Evolutionary conservation across 768 basidiomycete genomes (phyloP).

Genomic region (Naganishia antarctica): DNA sequence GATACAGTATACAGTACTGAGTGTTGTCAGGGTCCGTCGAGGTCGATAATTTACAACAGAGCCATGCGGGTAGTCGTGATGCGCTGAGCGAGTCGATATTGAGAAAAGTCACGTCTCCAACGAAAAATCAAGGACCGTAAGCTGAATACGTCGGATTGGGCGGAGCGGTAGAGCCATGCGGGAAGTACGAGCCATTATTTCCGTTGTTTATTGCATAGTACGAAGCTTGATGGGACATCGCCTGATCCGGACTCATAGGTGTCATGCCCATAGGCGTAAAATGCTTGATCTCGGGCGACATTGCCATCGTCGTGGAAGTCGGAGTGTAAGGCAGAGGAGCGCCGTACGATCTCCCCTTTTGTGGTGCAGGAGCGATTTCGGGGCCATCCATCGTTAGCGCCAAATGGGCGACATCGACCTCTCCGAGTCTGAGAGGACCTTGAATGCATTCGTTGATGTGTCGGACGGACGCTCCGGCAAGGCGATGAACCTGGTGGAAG

Average conservation of each 20-base stretch:
- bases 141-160: background rate
- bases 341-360: conserved; percentile 4
- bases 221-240: background rate
- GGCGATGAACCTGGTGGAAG: background rate
- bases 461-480: conserved; percentile 6
- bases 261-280: conserved; percentile 8
- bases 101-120: no score
- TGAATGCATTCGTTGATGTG: conserved; percentile 2
- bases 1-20: no score
- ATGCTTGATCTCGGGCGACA: conserved; percentile 10
- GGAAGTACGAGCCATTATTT: conserved; percentile 17
- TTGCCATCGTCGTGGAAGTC: background rate
- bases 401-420: conserved; percentile 13
- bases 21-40: no score
- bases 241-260: conserved; percentile 16
- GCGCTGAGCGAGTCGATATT: no score
- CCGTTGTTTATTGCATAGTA: background rate
- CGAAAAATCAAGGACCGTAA: background rate
- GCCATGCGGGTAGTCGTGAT: no score
- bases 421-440: conserved; percentile 6
- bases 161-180: background rate
- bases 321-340: background rate
- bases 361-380: background rate
- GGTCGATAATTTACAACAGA: no score
- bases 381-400: conserved; percentile 10